These are phyloP conservation scores for Mesembryanthemum crystallinum DNA, from an alignment of 148 eudicot genomes.

Conservation along the genomic window DNA sequence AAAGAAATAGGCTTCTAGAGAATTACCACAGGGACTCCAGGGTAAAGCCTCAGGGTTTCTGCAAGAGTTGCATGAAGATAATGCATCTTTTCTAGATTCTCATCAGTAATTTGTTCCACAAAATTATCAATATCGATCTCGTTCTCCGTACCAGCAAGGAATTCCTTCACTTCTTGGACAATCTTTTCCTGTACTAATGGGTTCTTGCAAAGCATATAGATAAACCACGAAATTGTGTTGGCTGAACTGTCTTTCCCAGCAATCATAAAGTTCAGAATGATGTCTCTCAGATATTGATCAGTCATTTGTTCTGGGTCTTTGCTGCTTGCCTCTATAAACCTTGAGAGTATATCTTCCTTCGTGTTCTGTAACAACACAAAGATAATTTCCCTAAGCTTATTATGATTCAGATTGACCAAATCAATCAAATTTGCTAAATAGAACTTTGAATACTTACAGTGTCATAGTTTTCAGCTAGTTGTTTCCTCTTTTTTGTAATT, in stretches of 20 bases:
- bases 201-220: constrained; percentile 65
- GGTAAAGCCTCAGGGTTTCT: constrained; percentile 60
- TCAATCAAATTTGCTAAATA: neutral
- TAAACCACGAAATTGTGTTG: constrained; percentile 65
- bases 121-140: constrained; percentile 29
- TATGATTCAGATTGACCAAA: neutral
- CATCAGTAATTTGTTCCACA: constrained; percentile 39
- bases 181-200: constrained; percentile 58
- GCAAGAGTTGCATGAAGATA: constrained; percentile 63
- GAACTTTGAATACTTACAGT: constrained; percentile 15
- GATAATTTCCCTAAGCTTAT: neutral
- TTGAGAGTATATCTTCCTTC: constrained; percentile 62
- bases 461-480: constrained; percentile 19
- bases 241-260: constrained; percentile 75
- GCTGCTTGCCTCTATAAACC: constrained; percentile 55
- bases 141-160: constrained; percentile 11
- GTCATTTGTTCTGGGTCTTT: constrained; percentile 43
- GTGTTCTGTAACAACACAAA: constrained; percentile 31
- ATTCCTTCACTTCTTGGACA: constrained; percentile 42
- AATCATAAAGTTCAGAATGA: constrained; percentile 58
- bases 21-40: constrained; percentile 58
- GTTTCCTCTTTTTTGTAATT: constrained; percentile 46
- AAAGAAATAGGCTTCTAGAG: neutral
- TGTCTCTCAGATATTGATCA: constrained; percentile 52
- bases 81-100: constrained; percentile 53